phyloP scores from a whole-genome alignment of 2,329 filamentous ascomycete genomes.

The Davidsoniella neocaledoniae region DNA sequence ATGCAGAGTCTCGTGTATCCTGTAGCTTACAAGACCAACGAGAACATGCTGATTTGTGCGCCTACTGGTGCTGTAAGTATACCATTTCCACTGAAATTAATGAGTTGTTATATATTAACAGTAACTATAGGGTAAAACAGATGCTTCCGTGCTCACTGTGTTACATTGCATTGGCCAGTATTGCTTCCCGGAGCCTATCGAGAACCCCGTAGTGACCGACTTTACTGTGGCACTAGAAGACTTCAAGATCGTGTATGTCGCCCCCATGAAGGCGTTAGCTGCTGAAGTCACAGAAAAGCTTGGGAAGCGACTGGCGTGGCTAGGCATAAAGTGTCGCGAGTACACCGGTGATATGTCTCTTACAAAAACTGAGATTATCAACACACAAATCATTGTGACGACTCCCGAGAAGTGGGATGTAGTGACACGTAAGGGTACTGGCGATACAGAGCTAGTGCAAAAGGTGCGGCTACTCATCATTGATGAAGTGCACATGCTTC shows the following conservation, averaged over 20 bases:
- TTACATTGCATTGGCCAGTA: conserved; percentile 83
- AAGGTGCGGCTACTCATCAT: conserved; percentile 94
- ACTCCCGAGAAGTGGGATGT: conserved; percentile 99
- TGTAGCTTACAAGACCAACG: conserved; percentile 85
- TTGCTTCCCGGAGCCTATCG: conserved; percentile 59
- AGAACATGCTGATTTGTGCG: conserved; percentile 98
- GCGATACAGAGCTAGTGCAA: conserved; percentile 92
- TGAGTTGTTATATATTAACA: background rate
- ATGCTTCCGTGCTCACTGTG: conserved; percentile 93
- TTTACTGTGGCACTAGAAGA: conserved; percentile 73
- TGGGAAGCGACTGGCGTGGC: conserved; percentile 79
- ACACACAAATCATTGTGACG: conserved; percentile 95
- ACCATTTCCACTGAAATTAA: background rate
- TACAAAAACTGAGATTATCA: conserved; percentile 86
- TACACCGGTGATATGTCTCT: conserved; percentile 98
- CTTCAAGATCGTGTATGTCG: conserved; percentile 97
- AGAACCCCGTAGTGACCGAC: conserved; percentile 54
- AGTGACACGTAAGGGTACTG: conserved; percentile 88
- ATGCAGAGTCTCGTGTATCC: conserved; percentile 98
- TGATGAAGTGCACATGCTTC: conserved; percentile 98
- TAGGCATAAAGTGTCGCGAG: conserved; percentile 81
- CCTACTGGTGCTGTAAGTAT: conserved; percentile 71
- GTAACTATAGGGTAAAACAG: conserved; percentile 64
- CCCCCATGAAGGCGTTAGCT: conserved; percentile 95
- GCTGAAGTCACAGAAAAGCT: conserved; percentile 94